phyloP scores from a whole-genome alignment of 345 rosid species.

The Eucalyptus tenuipes region DNA sequence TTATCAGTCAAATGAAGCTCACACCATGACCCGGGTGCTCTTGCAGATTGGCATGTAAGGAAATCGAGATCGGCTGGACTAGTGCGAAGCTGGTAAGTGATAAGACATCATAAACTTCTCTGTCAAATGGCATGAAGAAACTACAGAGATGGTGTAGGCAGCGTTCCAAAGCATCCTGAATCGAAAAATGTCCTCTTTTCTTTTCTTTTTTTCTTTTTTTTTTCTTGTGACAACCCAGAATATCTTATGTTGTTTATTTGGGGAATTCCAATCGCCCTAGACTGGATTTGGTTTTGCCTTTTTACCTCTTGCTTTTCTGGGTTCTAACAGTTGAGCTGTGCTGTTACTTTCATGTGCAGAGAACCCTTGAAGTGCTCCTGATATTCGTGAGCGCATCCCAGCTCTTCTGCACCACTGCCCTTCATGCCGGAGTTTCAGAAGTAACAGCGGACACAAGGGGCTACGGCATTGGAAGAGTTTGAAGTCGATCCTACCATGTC shows the following conservation, averaged over 20 bases:
- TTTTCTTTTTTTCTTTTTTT: too few species aligned
- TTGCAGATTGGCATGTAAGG: conserved; percentile 83
- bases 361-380: conserved; percentile 61
- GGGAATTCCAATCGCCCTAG: neutral
- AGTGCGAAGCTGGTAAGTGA: conserved; percentile 55
- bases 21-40: neutral
- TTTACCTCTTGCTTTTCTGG: neutral
- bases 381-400: conserved; percentile 63
- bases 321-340: neutral
- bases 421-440: conserved; percentile 39
- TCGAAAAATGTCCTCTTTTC: too few species aligned
- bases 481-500: neutral
- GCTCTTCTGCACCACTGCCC: conserved; percentile 49
- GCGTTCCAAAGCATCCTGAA: neutral
- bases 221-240: neutral
- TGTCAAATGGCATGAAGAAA: neutral
- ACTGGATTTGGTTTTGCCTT: neutral
- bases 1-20: neutral
- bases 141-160: neutral
- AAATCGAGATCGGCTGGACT: conserved; percentile 69
- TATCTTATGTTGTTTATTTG: neutral
- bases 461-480: neutral
- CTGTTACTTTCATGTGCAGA: conserved; percentile 18
- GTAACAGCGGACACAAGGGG: neutral
- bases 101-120: neutral